Evolutionary conservation across 1,284 basidiomycete genomes (phyloP), one percentile per base, ranked within the genome.

Genomic region (Leccinum solheimii): DNA sequence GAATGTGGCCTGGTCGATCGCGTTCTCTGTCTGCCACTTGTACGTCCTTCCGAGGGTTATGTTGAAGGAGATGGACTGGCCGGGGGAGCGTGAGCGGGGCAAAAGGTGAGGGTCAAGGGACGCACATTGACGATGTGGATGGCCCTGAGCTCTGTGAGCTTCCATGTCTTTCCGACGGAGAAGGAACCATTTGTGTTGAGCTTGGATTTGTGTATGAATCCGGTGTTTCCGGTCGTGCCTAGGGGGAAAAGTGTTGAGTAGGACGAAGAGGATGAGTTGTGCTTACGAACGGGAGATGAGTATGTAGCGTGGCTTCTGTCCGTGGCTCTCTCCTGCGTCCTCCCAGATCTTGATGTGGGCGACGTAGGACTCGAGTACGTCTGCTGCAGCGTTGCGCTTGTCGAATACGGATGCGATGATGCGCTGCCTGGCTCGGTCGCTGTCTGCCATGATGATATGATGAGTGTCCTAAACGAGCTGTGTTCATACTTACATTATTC

Each of bases 121-220:
- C 73, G 55, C 52, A 95, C 95, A 69, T 82, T 83, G 38, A 86
- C 67, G 50, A 96, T 88, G 66, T 95, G 89, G 53, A 99, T 75
- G 36, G 80, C 87, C 59, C 90, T 83, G 66, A 99, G 82, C 72
- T 97, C 94, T 54, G 86, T 78, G 49, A 98, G 76, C 65, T 83
- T 86, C 97, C 97, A 99, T 9, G 96, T 95, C 81, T 99, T 99
- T 23, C 97, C 97, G 59, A 98, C 94, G 21, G 95, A 98, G 78
- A 97, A 99, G 0, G 92, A 88, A 43, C 93, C 92, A 72, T 98
- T 99, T 43, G 90, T 88, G 75, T 99, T 99, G 62, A 94, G 78
- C 77, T 98, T 98, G 7, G 95, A 95, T 77, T 99, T 99, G 83
- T 99, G 95, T 26, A 98, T 82, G 70, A 90, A 88, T 8, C 89